phyloP scores from a whole-genome alignment of 345 rosid species.

The Linum tenue region DNA sequence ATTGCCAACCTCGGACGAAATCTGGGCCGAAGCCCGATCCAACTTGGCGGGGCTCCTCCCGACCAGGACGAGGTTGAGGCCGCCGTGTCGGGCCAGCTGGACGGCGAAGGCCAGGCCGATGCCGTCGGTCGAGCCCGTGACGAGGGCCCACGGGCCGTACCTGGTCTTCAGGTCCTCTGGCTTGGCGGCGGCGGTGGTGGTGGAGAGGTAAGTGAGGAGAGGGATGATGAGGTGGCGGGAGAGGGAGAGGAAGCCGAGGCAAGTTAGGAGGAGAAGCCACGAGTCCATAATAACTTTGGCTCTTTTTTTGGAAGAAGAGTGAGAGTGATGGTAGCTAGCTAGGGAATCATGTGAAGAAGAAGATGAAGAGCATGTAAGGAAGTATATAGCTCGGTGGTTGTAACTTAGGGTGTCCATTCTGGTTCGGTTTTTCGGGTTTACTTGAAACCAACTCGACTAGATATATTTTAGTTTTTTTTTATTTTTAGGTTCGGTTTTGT shows the following conservation, averaged over 20 bases:
- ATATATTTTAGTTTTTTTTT: too few species aligned
- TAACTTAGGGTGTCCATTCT: too few species aligned
- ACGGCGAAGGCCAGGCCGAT: neutral
- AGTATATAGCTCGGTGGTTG: too few species aligned
- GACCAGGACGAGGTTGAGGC: neutral
- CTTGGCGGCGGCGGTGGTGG: neutral
- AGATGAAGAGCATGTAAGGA: too few species aligned
- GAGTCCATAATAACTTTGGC: too few species aligned
- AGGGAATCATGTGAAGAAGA: neutral
- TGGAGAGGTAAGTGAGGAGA: neutral
- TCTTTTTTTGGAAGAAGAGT: neutral
- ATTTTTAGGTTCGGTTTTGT: too few species aligned
- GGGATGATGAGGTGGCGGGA: neutral
- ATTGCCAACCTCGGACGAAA: neutral
- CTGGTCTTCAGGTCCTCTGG: neutral
- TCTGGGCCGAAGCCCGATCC: neutral
- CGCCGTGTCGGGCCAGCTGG: neutral
- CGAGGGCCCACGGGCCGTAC: neutral
- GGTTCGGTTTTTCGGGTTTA: too few species aligned
- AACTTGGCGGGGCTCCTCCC: neutral
- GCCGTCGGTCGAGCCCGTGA: neutral
- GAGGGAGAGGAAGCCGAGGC: neutral
- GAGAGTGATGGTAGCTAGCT: neutral
- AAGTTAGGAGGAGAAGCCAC: neutral
- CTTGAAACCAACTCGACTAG: too few species aligned